Evolutionary conservation across 495 filamentous ascomycete species (phyloP), one percentile per base, ranked within the genome.

Genomic region (Penicillium arizonense): DNA sequence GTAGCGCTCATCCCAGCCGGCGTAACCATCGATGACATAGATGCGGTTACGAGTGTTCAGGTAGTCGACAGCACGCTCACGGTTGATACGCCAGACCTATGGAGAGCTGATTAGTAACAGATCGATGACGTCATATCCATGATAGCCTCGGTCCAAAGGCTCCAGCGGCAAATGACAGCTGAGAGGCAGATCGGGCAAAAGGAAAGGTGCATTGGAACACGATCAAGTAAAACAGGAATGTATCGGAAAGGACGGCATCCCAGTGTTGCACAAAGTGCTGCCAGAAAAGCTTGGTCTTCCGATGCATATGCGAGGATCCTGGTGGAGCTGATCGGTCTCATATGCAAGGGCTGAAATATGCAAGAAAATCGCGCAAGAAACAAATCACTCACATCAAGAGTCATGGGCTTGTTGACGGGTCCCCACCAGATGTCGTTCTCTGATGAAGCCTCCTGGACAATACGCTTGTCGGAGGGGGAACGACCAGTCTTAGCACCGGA

Each of bases 21-120:
- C 94, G 70, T 85, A 98, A 55, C 94, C 94, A 76, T 98, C 94
- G 54, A 98, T 78, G 53, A 98, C 94, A 74, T 98, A 98, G 77
- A 98, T 98, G 64, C 94, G 89, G 70, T 96, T 96, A 62, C 95
- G 81, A 50, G 94, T 98, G 82, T 98, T 98, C 54, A 98, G 83
- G 78, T 97, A 98, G 77, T 98, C 94, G 69, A 98, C 84, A 52
- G 94, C 94, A 76, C 94, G 93, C 75, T 98, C 94, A 61, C 94
- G 87, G 86, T 97, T 98, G 79, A 98, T 98, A 61, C 91, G 89
- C 94, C 94, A 98, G 69, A 98, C 92, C 94, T 98, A 65, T 37
- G 16, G 11, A 14, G 45, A 38, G 39, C 50, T 53, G 58, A 58
- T 61, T 59, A 58, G 59, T 61, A 28, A 13, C 24, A 5, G 34